Percentiles rank a stretch among this genome's conserved stretches.
These are phyloP conservation scores for Leucocoprinus leucothites DNA, from an alignment of 768 basidiomycete genomes.

Conservation along the genomic window DNA sequence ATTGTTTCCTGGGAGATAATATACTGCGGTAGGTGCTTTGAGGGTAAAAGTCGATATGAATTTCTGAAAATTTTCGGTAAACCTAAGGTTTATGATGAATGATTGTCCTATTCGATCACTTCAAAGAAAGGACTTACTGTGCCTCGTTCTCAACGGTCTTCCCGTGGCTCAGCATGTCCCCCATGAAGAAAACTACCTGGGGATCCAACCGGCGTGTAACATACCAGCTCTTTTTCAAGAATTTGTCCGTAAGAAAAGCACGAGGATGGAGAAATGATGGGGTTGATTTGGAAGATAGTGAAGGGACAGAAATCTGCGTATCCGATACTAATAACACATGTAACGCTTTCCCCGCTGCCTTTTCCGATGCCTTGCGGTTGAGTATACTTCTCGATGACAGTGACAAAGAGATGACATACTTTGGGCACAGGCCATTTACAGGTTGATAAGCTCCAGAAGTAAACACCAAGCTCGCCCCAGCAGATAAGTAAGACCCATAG, in stretches of 20 bases:
- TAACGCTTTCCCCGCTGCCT: slow-evolving; percentile 26
- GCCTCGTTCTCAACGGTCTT: slow-evolving; percentile 45
- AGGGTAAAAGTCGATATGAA: slow-evolving; percentile 62
- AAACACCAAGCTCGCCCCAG: slow-evolving; percentile 63
- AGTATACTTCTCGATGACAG: slow-evolving; percentile 3
- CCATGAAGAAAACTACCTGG: slow-evolving; percentile 68
- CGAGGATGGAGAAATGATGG: slow-evolving; percentile 40
- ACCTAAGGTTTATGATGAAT: slow-evolving; percentile 38
- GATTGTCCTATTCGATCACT: neutral
- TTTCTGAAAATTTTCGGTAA: slow-evolving; percentile 51
- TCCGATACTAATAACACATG: slow-evolving; percentile 72
- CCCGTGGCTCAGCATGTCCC: slow-evolving; percentile 73
- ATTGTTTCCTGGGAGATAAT: slow-evolving; percentile 78
- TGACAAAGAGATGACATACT: slow-evolving; percentile 10
- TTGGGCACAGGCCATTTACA: slow-evolving; percentile 58
- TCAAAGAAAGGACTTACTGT: slow-evolving; percentile 29
- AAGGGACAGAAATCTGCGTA: slow-evolving; percentile 53
- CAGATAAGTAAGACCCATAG: slow-evolving; percentile 56
- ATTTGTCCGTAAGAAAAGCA: slow-evolving; percentile 49
- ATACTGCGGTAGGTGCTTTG: slow-evolving; percentile 35
- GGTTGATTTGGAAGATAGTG: slow-evolving; percentile 30
- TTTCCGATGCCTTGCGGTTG: slow-evolving; percentile 11
- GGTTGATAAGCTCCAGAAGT: slow-evolving; percentile 52
- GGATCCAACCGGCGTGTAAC: slow-evolving; percentile 55
- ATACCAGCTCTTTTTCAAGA: slow-evolving; percentile 70